Percentiles rank a stretch among this genome's conserved stretches.
phyloP scores from a whole-genome alignment of 2,329 filamentous ascomycete species.

The Nectriaceae sp. region DNA sequence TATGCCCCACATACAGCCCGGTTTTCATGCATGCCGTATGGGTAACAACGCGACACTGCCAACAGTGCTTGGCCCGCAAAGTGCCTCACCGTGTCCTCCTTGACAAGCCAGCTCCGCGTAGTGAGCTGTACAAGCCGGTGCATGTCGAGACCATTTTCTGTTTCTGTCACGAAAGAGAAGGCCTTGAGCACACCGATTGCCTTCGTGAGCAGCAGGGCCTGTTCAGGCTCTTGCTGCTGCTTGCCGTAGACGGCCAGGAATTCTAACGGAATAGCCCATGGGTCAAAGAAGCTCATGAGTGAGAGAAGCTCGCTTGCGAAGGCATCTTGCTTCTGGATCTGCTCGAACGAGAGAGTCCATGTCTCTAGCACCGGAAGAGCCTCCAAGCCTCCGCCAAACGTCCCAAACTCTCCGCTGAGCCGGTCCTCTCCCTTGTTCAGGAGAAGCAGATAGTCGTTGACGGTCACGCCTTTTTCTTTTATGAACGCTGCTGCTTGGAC shows the following conservation, averaged over 20 bases:
- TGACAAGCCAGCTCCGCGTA: slow-evolving; percentile 29
- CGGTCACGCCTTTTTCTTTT: slow-evolving; percentile 28
- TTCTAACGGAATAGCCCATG: slow-evolving; percentile 36
- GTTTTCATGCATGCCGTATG: slow-evolving; percentile 8
- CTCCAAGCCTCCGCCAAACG: slow-evolving; percentile 33
- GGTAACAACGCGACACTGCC: slow-evolving; percentile 18
- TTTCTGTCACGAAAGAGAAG: slow-evolving; percentile 35
- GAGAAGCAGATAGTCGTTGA: slow-evolving; percentile 36
- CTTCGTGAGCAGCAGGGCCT: no score
- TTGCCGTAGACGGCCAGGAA: slow-evolving; percentile 12
- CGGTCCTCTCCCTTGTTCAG: slow-evolving; percentile 29
- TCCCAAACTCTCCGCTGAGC: slow-evolving; percentile 30
- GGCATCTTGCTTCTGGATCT: slow-evolving; percentile 33
- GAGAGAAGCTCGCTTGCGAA: slow-evolving; percentile 39
- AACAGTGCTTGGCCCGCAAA: slow-evolving; percentile 19
- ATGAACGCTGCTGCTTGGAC: slow-evolving; percentile 44
- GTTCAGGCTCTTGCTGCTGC: slow-evolving; percentile 1
- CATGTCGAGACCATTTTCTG: slow-evolving; percentile 36
- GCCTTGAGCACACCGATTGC: slow-evolving; percentile 35
- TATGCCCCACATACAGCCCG: slow-evolving; percentile 9
- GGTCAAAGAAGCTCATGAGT: slow-evolving; percentile 44
- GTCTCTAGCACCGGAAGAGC: slow-evolving; percentile 39
- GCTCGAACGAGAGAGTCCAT: slow-evolving; percentile 43
- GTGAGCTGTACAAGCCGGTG: slow-evolving; percentile 41
- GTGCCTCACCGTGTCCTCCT: neutral